Evolutionary conservation across 352 stramenopile species (phyloP).

Genomic region (Phytophthora meadii): DNA sequence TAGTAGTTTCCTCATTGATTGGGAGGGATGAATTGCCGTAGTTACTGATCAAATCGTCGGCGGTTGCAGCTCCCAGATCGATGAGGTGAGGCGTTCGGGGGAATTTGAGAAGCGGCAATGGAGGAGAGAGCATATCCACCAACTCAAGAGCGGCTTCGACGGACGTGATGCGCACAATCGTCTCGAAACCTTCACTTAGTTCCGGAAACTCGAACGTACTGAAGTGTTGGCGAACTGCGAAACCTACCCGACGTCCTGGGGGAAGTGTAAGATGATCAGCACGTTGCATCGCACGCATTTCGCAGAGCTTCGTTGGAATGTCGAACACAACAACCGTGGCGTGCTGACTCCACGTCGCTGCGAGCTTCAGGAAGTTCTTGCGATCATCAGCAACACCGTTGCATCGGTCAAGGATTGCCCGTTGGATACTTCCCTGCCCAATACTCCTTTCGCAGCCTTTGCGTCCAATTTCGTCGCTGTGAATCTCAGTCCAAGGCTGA

Average conservation of each 20-base stretch:
- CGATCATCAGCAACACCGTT: conserved; percentile 59
- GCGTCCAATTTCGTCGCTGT: conserved; percentile 60
- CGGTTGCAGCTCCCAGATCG: conserved; percentile 58
- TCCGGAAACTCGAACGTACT: conserved; percentile 46
- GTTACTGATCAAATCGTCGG: conserved; percentile 55
- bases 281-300: conserved; percentile 54
- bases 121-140: conserved; percentile 38
- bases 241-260: conserved; percentile 47
- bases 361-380: conserved; percentile 49
- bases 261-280: conserved; percentile 50
- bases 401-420: conserved; percentile 63
- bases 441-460: conserved; percentile 35
- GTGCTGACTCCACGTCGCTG: conserved; percentile 56
- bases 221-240: conserved; percentile 54
- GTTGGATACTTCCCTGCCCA: conserved; percentile 38
- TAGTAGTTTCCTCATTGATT: conserved; percentile 20
- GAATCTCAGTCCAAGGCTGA: conserved; percentile 51
- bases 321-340: conserved; percentile 74
- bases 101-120: conserved; percentile 64
- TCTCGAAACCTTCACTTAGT: conserved; percentile 58
- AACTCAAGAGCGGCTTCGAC: conserved; percentile 49
- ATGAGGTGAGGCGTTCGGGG: conserved; percentile 69
- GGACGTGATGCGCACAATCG: conserved; percentile 59
- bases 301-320: conserved; percentile 45
- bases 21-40: conserved; percentile 3